phyloP scores from a whole-genome alignment of 139 green algal genomes.

The Dunaliella primolecta region DNA sequence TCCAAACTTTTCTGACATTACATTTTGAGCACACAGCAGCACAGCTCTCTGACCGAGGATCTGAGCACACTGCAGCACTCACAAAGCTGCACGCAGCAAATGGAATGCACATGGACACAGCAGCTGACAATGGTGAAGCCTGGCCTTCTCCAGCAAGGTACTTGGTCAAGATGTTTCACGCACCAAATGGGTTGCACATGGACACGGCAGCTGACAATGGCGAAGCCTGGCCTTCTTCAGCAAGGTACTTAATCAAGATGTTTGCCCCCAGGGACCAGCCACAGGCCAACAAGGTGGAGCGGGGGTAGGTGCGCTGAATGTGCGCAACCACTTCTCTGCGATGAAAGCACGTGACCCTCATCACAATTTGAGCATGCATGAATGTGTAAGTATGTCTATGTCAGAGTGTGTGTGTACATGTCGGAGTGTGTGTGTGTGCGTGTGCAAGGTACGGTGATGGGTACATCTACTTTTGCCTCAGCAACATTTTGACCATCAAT shows the following conservation, averaged over 20 bases:
- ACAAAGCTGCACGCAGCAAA: constrained; percentile 53
- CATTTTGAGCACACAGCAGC: too few species aligned
- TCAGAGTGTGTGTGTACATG: too few species aligned
- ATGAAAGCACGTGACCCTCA: too few species aligned
- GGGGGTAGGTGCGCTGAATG: constrained; percentile 34
- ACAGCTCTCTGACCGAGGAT: too few species aligned
- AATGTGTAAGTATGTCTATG: too few species aligned
- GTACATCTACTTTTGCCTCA: too few species aligned
- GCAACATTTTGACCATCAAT: too few species aligned
- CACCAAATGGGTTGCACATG: constrained; percentile 89
- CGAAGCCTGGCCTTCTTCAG: constrained; percentile 63
- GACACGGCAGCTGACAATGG: constrained; percentile 78
- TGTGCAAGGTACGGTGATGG: too few species aligned
- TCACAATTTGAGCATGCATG: too few species aligned
- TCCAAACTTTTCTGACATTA: too few species aligned
- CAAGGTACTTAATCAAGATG: constrained; percentile 75
- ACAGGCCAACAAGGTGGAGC: constrained; percentile 58
- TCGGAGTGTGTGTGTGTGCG: too few species aligned
- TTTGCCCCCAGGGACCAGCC: constrained; percentile 94
- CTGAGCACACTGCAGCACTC: too few species aligned
- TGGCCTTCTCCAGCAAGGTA: constrained; percentile 73
- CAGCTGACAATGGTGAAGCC: constrained; percentile 64
- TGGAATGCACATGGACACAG: constrained; percentile 90
- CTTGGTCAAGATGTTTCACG: constrained; percentile 74
- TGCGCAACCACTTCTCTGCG: constrained; percentile 56